Evolutionary conservation across 2,329 filamentous ascomycete genomes (phyloP).

Genomic region (Sarocladium kiliense): DNA sequence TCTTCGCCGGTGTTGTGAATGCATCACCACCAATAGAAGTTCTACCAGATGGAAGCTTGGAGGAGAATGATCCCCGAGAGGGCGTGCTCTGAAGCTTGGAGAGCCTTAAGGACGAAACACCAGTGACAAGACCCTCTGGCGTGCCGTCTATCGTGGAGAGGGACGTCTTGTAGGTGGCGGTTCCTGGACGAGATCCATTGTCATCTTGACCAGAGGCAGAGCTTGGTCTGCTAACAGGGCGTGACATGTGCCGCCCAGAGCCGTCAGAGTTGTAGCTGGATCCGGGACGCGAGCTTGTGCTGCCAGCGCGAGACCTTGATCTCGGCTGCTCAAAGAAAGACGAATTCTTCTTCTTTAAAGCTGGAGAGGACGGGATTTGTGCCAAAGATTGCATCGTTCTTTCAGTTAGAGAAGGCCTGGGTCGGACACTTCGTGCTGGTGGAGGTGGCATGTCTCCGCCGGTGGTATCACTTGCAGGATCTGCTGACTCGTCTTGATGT

Average conservation of each 20-base stretch:
- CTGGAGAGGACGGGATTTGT: constrained; percentile 72
- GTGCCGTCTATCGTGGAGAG: constrained; percentile 39
- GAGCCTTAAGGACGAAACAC: constrained; percentile 15
- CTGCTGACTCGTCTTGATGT: constrained; percentile 18
- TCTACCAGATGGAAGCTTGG: constrained; percentile 20
- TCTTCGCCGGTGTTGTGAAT: constrained; percentile 36
- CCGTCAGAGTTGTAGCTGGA: constrained; percentile 59
- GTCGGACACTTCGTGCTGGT: constrained; percentile 19
- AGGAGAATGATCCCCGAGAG: constrained; percentile 16
- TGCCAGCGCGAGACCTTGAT: constrained; percentile 43
- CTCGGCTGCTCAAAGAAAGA: constrained; percentile 67
- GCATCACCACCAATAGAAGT: constrained; percentile 19
- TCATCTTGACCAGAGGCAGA: constrained; percentile 48
- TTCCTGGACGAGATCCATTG: constrained; percentile 37
- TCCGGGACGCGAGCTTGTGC: constrained; percentile 42
- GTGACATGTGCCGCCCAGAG: constrained; percentile 46
- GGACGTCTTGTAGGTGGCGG: constrained; percentile 37
- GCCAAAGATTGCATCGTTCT: constrained; percentile 82
- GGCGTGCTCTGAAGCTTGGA: constrained; percentile 20
- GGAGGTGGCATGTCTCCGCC: constrained; percentile 12
- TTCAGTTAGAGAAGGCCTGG: constrained; percentile 65
- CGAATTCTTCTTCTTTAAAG: constrained; percentile 55
- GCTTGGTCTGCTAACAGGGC: constrained; percentile 48
- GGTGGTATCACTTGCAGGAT: constrained; percentile 14
- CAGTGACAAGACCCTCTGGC: constrained; percentile 26